Conservation (phyloP, 73 alveolate genomes). For the Tetrahymena thermophila region DNA sequence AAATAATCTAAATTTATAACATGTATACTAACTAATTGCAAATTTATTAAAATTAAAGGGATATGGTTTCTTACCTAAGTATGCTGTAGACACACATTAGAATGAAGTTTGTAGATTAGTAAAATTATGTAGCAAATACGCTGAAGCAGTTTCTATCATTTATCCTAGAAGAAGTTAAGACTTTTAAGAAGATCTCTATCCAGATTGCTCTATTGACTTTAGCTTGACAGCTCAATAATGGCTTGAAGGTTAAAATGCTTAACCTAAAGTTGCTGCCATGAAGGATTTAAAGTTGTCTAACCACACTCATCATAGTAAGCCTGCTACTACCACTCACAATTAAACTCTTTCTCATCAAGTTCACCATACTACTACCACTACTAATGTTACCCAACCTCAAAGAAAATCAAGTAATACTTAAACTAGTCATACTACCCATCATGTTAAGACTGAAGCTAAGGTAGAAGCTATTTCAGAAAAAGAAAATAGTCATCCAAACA, state of each 20-base stretch:
- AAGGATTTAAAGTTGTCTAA: not conserved
- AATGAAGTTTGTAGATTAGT: constrained; percentile 69
- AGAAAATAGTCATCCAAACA: not conserved
- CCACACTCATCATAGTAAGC: not conserved
- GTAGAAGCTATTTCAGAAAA: not conserved
- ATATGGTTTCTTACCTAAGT: constrained; percentile 71
- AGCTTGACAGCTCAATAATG: not conserved
- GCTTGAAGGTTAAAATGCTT: not conserved
- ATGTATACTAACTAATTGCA: too few species aligned
- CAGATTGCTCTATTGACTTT: constrained; percentile 38
- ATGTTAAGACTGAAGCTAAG: not conserved
- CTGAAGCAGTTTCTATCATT: constrained; percentile 54
- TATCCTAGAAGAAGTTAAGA: constrained; percentile 69
- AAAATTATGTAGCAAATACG: constrained; percentile 51
- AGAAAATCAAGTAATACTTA: not conserved
- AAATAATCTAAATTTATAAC: too few species aligned
- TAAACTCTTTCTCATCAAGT: not conserved
- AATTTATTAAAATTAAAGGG: constrained; percentile 25
- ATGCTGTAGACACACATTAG: constrained; percentile 46
- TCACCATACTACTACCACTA: not conserved
- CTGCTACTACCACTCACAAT: not conserved
- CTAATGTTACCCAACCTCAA: not conserved
- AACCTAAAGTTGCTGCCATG: not conserved
- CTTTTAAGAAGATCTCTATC: constrained; percentile 65
- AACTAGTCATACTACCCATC: not conserved